Percentiles rank a stretch among this genome's conserved stretches.
phyloP scores from a whole-genome alignment of 2,329 filamentous ascomycete species.

The Colletotrichum shisoi region DNA sequence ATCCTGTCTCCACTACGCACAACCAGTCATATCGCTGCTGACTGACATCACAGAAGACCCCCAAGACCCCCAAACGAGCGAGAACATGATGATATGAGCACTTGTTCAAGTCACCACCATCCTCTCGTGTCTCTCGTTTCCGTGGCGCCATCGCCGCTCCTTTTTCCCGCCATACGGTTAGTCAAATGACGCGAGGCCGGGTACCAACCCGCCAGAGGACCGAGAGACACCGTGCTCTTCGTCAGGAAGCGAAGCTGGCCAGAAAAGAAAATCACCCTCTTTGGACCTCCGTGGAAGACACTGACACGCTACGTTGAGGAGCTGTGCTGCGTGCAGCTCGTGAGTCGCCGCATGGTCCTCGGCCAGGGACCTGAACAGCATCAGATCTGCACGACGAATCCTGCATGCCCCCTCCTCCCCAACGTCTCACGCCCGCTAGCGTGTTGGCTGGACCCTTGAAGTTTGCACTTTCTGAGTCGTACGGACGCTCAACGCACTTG shows the following conservation, averaged over 20 bases:
- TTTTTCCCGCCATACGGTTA: conserved; percentile 16
- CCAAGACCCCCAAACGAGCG: conserved; percentile 15
- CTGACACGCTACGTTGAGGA: background rate
- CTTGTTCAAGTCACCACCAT: conserved; percentile 31
- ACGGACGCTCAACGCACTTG: conserved; percentile 17
- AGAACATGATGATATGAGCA: conserved; percentile 33
- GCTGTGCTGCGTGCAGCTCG: background rate
- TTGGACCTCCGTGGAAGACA: background rate
- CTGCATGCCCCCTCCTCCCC: background rate
- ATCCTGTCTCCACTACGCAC: conserved; percentile 10
- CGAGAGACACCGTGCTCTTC: background rate
- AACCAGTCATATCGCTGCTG: conserved; percentile 33
- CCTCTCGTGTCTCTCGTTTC: conserved; percentile 10
- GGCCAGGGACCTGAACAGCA: conserved; percentile 33
- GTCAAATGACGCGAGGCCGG: conserved; percentile 27
- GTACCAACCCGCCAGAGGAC: background rate
- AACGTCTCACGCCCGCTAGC: conserved; percentile 22
- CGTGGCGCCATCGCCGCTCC: conserved; percentile 25
- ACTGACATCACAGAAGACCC: conserved; percentile 25
- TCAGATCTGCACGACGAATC: conserved; percentile 20
- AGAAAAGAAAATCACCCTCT: background rate
- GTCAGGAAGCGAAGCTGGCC: background rate
- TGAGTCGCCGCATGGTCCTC: conserved; percentile 33
- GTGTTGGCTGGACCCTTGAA: conserved; percentile 28
- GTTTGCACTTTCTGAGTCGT: background rate